A percentile compares a stretch with the other conserved stretches of the same genome.
These are phyloP conservation scores for Pseudocercospora pini-densiflorae DNA, from an alignment of 2,329 filamentous ascomycete species.

Conservation along the genomic window DNA sequence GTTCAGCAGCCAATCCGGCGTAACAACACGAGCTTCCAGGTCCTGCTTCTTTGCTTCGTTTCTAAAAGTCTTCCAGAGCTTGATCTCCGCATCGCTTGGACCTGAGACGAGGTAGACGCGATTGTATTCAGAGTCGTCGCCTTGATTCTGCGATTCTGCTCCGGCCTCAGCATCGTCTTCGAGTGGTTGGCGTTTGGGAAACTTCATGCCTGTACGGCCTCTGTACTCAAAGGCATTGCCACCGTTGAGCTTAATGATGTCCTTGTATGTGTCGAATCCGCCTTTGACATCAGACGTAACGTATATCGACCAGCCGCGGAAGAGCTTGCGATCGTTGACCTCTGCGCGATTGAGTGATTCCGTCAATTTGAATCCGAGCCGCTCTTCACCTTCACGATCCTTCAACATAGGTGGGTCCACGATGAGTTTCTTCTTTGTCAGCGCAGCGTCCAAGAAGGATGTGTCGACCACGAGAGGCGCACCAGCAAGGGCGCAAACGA, in stretches of 20 bases:
- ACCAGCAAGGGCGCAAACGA: conserved; percentile 82
- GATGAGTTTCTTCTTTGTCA: conserved; percentile 67
- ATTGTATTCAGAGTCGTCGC: conserved; percentile 62
- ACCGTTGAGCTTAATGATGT: conserved; percentile 87
- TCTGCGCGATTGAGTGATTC: conserved; percentile 73
- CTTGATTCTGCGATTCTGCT: conserved; percentile 51
- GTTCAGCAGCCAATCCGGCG: conserved; percentile 86
- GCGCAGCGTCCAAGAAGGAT: conserved; percentile 76
- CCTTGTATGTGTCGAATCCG: conserved; percentile 80
- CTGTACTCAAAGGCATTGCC: conserved; percentile 79
- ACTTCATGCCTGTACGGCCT: conserved; percentile 65
- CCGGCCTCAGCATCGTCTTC: conserved; percentile 62
- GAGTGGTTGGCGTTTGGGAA: conserved; percentile 49
- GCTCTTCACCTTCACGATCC: conserved; percentile 74
- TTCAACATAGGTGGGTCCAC: conserved; percentile 67
- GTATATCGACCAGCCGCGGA: conserved; percentile 79
- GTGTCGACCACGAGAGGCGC: conserved; percentile 78
- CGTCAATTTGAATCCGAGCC: conserved; percentile 70
- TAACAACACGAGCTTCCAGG: conserved; percentile 80
- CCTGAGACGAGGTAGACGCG: conserved; percentile 80
- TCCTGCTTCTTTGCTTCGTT: conserved; percentile 77
- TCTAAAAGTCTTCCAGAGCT: conserved; percentile 79
- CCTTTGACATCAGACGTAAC: conserved; percentile 80
- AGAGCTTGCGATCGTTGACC: conserved; percentile 74
- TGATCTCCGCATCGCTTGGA: conserved; percentile 66